Percentiles rank a stretch among this genome's conserved stretches.
These are phyloP conservation scores for Sextonia rubra DNA, from an alignment of 164 flowering plant genomes.

Conservation along the genomic window DNA sequence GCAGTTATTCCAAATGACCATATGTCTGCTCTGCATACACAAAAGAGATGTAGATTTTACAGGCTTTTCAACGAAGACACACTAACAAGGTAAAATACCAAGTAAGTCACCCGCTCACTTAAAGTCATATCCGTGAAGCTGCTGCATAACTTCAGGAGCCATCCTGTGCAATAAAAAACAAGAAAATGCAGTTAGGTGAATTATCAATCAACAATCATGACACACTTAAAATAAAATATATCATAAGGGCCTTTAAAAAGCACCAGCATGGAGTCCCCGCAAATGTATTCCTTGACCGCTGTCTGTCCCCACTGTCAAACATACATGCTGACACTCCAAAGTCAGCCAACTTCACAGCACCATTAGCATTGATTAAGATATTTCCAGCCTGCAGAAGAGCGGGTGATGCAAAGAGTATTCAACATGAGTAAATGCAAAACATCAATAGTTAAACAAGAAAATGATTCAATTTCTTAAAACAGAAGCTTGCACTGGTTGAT, in stretches of 20 bases:
- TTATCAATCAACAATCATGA: conserved; percentile 6
- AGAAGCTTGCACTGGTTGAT: not conserved
- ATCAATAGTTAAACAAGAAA: conserved; percentile 6
- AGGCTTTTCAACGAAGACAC: not conserved
- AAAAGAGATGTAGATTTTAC: conserved; percentile 11
- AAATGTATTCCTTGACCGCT: conserved; percentile 86
- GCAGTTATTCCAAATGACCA: conserved; percentile 99
- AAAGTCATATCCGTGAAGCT: conserved; percentile 91
- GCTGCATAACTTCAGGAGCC: conserved; percentile 99
- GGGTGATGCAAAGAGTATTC: not conserved
- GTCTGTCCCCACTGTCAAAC: conserved; percentile 96
- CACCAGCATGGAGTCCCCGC: conserved; percentile 99
- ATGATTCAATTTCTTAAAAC: not conserved
- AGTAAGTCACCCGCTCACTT: conserved; percentile 52
- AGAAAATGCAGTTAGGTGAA: conserved; percentile 1
- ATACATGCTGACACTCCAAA: conserved; percentile 96
- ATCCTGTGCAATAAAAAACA: conserved; percentile 49
- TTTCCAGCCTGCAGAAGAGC: conserved; percentile 78
- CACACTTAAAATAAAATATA: not conserved
- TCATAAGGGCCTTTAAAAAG: not conserved
- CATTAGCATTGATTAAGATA: conserved; percentile 72
- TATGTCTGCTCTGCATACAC: conserved; percentile 81
- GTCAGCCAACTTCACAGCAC: conserved; percentile 83
- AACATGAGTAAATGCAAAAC: not conserved
- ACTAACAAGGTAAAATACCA: not conserved